Evolutionary conservation across 2,329 filamentous ascomycete genomes (phyloP), one percentile per base, ranked within the genome.

Genomic region (Stenocarpella maydis): DNA sequence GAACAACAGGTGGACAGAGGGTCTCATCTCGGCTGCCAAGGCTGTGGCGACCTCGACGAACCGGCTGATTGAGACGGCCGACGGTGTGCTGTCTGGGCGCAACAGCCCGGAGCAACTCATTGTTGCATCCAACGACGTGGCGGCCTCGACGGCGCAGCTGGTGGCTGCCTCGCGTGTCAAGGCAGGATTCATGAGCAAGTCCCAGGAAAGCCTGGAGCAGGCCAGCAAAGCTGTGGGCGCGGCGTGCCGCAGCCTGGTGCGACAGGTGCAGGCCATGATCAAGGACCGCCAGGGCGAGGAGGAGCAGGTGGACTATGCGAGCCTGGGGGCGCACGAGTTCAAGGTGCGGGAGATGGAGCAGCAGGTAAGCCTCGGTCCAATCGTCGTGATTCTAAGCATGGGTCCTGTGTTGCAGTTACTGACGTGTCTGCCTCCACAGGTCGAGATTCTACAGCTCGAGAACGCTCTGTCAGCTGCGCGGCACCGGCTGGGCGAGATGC

Each of bases 331-430:
- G 39, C 95, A 98, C 81, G 96, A 99, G 83, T 98, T 99, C 86
- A 99, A 99, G 87, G 94, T 98, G 64, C 88, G 92, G 75, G 95
- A 99, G 84, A 99, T 99, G 96, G 96, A 99, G 84, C 96, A 99
- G 79, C 96, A 99, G 92, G 95, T 97, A 86, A 76, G 87, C 86
- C 19, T 14, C n/a, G 6, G 12, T 39, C 49, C 34, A 34, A 17
- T 37, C 34, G 12, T 47, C n/a, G 37, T 49, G 14, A 7, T 21
- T 5, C 19, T 55, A 12, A 10, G n/a, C 14, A 50, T 28, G 21
- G 10, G 41, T 31, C 21, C 21, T 28, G 34, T 14, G 43, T 47
- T 4, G 15, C n/a, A 28, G 14, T 58, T 37, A 21, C 53, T 49
- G 65, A 54, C 47, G 4, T 14, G 24, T 52, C 17, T 12, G n/a